Percentiles rank a stretch among this genome's conserved stretches.
Evolutionary conservation across 257 asterid genomes (phyloP).

Genomic region (Solanum gracilifrons): DNA sequence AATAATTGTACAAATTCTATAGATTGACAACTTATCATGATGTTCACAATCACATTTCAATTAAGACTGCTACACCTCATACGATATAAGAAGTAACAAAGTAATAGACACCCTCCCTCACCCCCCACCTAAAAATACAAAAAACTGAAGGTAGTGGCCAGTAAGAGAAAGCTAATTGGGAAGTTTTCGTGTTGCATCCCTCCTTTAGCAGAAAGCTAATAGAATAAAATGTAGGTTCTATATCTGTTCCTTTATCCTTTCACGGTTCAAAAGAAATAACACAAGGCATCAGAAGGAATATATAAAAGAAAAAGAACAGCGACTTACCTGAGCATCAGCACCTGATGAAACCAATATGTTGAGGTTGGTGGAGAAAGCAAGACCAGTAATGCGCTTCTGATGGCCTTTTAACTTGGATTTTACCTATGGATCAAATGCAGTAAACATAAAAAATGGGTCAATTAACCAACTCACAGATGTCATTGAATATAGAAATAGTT

Average conservation of each 20-base stretch:
- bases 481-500: not conserved
- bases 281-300: not conserved
- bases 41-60: not conserved
- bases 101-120: not conserved
- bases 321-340: constrained; percentile 89
- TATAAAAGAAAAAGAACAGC: not conserved
- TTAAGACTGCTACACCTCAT: not conserved
- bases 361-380: constrained; percentile 79
- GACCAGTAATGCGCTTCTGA: constrained; percentile 85
- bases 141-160: not conserved
- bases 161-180: not conserved
- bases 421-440: constrained; percentile 31
- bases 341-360: constrained; percentile 88
- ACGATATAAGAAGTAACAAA: not conserved
- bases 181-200: not conserved
- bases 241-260: not conserved
- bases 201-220: not conserved
- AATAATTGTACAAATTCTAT: not conserved
- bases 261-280: not conserved
- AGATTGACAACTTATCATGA: not conserved
- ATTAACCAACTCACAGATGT: not conserved
- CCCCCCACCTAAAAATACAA: not conserved
- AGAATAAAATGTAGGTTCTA: not conserved
- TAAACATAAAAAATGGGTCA: not conserved
- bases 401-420: constrained; percentile 77